Conservation (phyloP, 768 basidiomycete genomes). For the Naganishia kalamii region DNA sequence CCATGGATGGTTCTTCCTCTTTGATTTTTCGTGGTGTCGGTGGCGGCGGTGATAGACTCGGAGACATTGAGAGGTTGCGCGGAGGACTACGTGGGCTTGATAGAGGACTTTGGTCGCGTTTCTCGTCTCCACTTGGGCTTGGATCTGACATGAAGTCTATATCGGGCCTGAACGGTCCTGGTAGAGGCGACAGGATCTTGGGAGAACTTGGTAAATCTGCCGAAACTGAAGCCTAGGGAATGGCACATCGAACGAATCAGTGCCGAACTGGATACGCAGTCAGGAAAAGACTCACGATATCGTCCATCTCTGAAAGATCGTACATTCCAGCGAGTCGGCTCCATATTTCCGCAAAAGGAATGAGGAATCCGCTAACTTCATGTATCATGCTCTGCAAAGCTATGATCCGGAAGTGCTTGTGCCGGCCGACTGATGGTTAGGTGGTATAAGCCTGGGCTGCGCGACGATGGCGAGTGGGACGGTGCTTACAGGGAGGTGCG, state of each 20-base stretch:
- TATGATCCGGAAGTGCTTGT: conserved; percentile 37
- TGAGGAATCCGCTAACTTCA: conserved; percentile 31
- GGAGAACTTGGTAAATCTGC: conserved; percentile 25
- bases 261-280: background rate
- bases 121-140: background rate
- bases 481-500: conserved; percentile 26
- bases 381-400: conserved; percentile 28
- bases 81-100: background rate
- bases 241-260: background rate
- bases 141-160: background rate
- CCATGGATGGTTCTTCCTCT: background rate
- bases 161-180: background rate
- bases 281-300: conserved; percentile 28
- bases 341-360: conserved; percentile 34
- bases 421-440: conserved; percentile 31
- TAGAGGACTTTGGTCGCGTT: background rate
- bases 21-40: conserved; percentile 5
- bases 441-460: background rate
- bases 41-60: background rate
- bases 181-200: conserved; percentile 22
- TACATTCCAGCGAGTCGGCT: conserved; percentile 32
- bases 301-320: conserved; percentile 35
- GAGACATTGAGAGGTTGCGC: background rate
- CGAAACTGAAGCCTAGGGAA: conserved; percentile 14
- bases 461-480: background rate